Evolutionary conservation across 2,329 filamentous ascomycete species (phyloP).

Genomic region (Aphanocladium album): DNA sequence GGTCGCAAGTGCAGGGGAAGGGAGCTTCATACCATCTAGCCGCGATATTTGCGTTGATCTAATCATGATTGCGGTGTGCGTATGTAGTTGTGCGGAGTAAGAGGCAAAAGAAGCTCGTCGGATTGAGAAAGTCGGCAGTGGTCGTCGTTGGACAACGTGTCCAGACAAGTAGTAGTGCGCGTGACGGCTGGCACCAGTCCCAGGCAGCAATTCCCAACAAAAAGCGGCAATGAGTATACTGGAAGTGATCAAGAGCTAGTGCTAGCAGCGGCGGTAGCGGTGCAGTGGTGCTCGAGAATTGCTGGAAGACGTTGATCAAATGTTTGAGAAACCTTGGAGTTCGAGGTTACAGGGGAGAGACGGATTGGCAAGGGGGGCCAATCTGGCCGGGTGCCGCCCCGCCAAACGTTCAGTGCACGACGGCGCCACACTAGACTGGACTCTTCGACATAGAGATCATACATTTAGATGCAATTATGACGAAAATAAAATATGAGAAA

Average conservation of each 20-base stretch:
- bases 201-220: background rate
- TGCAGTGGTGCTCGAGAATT: background rate
- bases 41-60: conserved; percentile 90
- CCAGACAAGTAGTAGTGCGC: conserved; percentile 12
- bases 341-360: background rate
- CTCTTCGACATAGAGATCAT: no score
- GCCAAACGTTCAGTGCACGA: background rate
- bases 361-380: background rate
- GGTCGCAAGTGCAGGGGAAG: conserved; percentile 11
- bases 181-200: background rate
- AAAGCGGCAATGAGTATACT: background rate
- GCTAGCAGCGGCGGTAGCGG: background rate
- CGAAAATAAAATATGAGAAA: no score
- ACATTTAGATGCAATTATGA: no score
- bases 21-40: conserved; percentile 65
- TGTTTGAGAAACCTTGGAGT: background rate
- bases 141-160: conserved; percentile 19
- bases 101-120: background rate
- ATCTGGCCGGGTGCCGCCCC: conserved; percentile 1
- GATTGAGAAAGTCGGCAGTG: background rate
- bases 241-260: background rate
- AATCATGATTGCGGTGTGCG: conserved; percentile 56
- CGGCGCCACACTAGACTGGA: background rate
- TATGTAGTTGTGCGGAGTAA: background rate
- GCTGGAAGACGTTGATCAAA: background rate